Percentiles rank a stretch among this genome's conserved stretches.
phyloP scores from a whole-genome alignment of 345 rosid genomes.

The Anastatica hierochuntica region DNA sequence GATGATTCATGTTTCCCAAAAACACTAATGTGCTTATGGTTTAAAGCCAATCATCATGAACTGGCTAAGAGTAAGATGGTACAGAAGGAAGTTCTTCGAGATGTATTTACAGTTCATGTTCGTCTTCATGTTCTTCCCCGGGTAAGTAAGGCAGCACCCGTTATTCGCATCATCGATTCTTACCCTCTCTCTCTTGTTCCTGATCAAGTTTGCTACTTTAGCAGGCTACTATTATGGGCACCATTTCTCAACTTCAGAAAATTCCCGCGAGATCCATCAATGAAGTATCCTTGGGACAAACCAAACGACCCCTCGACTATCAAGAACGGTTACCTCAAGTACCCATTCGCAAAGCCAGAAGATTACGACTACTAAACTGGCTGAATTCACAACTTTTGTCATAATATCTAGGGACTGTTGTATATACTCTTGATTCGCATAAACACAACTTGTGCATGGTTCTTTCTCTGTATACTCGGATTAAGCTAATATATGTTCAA shows the following conservation, averaged over 20 bases:
- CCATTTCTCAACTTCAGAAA: conserved; percentile 90
- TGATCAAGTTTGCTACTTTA: not conserved
- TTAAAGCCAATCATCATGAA: conserved; percentile 83
- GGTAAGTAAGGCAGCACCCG: conserved; percentile 30
- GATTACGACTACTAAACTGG: conserved; percentile 45
- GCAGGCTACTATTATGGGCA: conserved; percentile 74
- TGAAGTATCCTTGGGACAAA: conserved; percentile 74
- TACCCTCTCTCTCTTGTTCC: not conserved
- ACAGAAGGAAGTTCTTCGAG: conserved; percentile 68
- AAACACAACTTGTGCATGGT: no score
- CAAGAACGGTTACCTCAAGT: conserved; percentile 42
- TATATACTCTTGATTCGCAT: no score
- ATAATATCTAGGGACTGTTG: no score
- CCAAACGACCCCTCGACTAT: conserved; percentile 58
- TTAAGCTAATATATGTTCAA: no score
- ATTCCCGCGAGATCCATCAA: conserved; percentile 71
- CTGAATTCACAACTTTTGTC: no score
- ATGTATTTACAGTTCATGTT: conserved; percentile 89
- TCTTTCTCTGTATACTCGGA: no score
- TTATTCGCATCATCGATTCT: not conserved
- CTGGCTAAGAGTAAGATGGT: conserved; percentile 82
- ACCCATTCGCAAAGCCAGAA: conserved; percentile 73
- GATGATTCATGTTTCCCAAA: not conserved
- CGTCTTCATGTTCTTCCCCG: conserved; percentile 84
- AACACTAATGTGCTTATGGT: not conserved